Conservation (phyloP, 768 basidiomycete genomes). For the Pisolithus orientalis region DNA sequence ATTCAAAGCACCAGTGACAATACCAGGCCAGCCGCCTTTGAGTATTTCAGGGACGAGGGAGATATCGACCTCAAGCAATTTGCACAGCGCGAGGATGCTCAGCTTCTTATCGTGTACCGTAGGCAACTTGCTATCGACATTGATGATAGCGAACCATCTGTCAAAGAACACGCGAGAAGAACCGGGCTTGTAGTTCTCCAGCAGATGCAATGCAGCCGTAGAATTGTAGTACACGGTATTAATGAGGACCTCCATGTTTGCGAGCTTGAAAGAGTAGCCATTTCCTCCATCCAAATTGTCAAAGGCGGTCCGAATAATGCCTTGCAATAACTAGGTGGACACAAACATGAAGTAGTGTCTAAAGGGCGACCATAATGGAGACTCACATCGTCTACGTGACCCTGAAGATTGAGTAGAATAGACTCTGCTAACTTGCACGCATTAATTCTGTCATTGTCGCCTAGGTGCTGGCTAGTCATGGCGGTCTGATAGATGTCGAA, state of each 20-base stretch:
- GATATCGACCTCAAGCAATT: constrained; percentile 66
- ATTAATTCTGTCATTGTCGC: constrained; percentile 78
- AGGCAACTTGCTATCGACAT: constrained; percentile 50
- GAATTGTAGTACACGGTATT: constrained; percentile 84
- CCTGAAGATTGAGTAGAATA: constrained; percentile 71
- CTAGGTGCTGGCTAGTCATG: constrained; percentile 63
- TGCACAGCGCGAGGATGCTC: constrained; percentile 67
- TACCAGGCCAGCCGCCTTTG: constrained; percentile 68
- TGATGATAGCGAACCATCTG: constrained; percentile 76
- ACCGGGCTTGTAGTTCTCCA: constrained; percentile 57
- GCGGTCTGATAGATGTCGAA: constrained; percentile 79
- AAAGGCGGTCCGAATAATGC: constrained; percentile 58
- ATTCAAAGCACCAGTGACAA: constrained; percentile 62
- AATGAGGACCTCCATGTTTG: constrained; percentile 78
- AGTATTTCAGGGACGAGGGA: constrained; percentile 49
- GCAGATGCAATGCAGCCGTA: constrained; percentile 63
- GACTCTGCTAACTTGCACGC: constrained; percentile 85
- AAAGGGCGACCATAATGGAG: not conserved
- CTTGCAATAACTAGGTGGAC: constrained; percentile 48
- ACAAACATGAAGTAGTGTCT: not conserved
- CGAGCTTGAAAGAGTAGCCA: constrained; percentile 60
- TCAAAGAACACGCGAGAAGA: constrained; percentile 73
- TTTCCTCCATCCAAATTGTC: constrained; percentile 53
- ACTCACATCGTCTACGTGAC: constrained; percentile 72
- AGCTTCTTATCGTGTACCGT: constrained; percentile 91